phyloP scores from a whole-genome alignment of 441 rosid species.

The Populus trichocarpa region DNA sequence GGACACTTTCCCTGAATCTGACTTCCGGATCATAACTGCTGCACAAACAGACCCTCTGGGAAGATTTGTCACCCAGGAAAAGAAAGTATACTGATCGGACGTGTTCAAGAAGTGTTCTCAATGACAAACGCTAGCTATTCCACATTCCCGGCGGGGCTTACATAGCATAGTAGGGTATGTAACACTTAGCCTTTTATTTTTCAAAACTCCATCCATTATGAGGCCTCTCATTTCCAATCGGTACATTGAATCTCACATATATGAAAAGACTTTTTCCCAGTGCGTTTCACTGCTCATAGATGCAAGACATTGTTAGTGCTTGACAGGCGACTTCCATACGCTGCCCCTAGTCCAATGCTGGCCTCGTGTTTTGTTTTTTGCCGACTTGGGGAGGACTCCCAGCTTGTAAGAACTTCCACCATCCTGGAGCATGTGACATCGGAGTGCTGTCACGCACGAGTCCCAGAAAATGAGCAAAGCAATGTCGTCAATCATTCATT shows the following conservation, averaged over 20 bases:
- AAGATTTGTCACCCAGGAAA: too few species aligned
- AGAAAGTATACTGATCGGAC: too few species aligned
- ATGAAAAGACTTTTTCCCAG: background rate
- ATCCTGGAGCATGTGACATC: background rate
- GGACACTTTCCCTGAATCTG: background rate
- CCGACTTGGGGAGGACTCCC: too few species aligned
- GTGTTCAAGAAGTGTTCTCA: too few species aligned
- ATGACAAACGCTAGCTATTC: too few species aligned
- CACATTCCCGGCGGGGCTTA: too few species aligned
- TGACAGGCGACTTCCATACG: background rate
- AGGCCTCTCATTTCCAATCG: background rate
- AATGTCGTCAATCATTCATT: background rate
- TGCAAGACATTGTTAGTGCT: background rate
- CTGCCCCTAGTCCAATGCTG: background rate
- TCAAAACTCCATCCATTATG: background rate
- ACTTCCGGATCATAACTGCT: background rate
- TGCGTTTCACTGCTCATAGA: background rate
- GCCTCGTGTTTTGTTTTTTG: too few species aligned
- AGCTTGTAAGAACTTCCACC: background rate
- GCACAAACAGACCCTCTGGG: too few species aligned
- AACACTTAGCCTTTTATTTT: too few species aligned
- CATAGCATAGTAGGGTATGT: too few species aligned
- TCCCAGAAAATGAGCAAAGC: background rate
- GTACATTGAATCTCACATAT: background rate
- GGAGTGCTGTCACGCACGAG: background rate